Evolutionary conservation across 129 eudicot genomes (phyloP).

Genomic region (Escallonia rubra): DNA sequence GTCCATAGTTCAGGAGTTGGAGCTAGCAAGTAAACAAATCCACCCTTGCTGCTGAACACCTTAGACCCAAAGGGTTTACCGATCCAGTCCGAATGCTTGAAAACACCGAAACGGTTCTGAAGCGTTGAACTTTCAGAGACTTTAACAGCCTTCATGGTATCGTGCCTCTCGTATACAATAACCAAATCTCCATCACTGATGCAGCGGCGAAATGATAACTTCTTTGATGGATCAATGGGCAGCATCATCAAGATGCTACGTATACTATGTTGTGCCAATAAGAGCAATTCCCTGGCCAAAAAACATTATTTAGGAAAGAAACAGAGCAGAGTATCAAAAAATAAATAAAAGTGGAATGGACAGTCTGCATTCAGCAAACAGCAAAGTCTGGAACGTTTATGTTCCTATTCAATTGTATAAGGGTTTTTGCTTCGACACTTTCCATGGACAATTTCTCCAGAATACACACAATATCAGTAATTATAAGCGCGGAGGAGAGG

Average conservation of each 20-base stretch:
- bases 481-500: too few relatives aligned
- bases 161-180: conserved; percentile 75
- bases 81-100: conserved; percentile 82
- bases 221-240: conserved; percentile 35
- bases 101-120: conserved; percentile 79
- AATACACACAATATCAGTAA: too few relatives aligned
- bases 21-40: conserved; percentile 79
- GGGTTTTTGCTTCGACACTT: too few relatives aligned
- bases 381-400: too few relatives aligned
- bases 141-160: conserved; percentile 70
- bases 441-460: too few relatives aligned
- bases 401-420: too few relatives aligned
- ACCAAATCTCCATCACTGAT: conserved; percentile 75
- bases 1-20: conserved; percentile 98
- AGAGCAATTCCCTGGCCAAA: too few relatives aligned
- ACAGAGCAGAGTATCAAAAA: background rate
- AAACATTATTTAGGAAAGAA: background rate
- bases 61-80: conserved; percentile 87
- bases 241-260: conserved; percentile 27
- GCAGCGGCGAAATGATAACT: conserved; percentile 48
- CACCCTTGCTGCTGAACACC: conserved; percentile 75
- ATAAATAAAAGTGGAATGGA: background rate
- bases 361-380: too few relatives aligned
- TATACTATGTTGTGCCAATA: background rate
- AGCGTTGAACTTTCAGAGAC: conserved; percentile 47